Conservation (phyloP, 208 protist species). For the Wallacemonas sp. region DNA sequence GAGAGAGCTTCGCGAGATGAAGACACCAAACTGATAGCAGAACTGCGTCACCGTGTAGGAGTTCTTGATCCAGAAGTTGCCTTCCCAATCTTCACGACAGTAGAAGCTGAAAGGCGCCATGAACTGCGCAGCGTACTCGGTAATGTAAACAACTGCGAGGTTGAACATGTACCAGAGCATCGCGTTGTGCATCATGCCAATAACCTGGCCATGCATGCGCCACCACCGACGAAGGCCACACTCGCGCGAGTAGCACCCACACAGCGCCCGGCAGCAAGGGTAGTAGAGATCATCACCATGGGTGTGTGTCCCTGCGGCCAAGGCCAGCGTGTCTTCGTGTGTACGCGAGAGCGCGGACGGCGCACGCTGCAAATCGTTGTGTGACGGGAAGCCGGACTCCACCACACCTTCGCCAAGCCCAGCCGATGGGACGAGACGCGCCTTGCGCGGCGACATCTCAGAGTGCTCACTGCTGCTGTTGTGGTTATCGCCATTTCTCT, state of each 20-base stretch:
- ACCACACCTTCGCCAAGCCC: not conserved
- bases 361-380: no score
- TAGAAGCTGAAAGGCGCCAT: conserved; percentile 85
- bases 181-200: conserved; percentile 46
- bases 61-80: conserved; percentile 73
- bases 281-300: conserved; percentile 34
- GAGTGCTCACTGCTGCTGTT: no score
- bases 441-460: no score
- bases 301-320: not conserved
- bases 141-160: conserved; percentile 79
- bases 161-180: conserved; percentile 83
- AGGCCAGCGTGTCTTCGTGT: not conserved
- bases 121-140: conserved; percentile 85
- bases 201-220: conserved; percentile 29
- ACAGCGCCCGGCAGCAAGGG: conserved; percentile 30
- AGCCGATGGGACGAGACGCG: not conserved
- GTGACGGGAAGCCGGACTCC: conserved; percentile 4
- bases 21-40: conserved; percentile 91
- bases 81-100: conserved; percentile 29
- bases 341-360: conserved; percentile 8
- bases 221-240: conserved; percentile 45
- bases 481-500: no score
- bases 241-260: conserved; percentile 23
- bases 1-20: conserved; percentile 85
- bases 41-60: conserved; percentile 83